phyloP scores from a whole-genome alignment of 345 rosid species.

The Populus pruinosa region DNA sequence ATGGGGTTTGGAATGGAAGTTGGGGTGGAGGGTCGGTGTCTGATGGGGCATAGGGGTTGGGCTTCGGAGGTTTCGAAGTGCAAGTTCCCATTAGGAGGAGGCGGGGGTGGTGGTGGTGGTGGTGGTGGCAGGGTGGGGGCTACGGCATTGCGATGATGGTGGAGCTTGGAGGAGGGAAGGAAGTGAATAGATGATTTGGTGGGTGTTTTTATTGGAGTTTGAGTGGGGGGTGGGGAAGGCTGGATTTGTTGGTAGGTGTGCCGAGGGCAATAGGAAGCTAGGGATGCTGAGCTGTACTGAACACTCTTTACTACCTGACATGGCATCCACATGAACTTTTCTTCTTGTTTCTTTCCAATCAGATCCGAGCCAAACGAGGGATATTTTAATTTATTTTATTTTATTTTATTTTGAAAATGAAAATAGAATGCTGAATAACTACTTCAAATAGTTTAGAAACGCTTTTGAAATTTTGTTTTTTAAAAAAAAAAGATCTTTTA shows the following conservation, averaged over 20 bases:
- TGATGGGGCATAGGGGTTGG: slow-evolving; percentile 62
- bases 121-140: background rate
- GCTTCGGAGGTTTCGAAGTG: slow-evolving; percentile 62
- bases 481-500: too few relatives aligned
- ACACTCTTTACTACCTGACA: background rate
- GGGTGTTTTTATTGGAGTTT: background rate
- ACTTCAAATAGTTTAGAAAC: too few relatives aligned
- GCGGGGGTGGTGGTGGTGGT: too few relatives aligned
- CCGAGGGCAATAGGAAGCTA: background rate
- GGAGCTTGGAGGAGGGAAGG: background rate
- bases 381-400: too few relatives aligned
- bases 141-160: slow-evolving; percentile 3
- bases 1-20: background rate
- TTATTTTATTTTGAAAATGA: too few relatives aligned
- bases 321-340: background rate
- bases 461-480: too few relatives aligned
- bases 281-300: background rate
- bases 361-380: too few relatives aligned
- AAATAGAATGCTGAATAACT: too few relatives aligned
- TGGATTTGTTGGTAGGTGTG: background rate
- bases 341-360: too few relatives aligned
- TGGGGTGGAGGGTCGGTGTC: slow-evolving; percentile 8
- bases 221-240: background rate
- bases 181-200: background rate
- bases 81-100: slow-evolving; percentile 58